Percentiles rank a stretch among this genome's conserved stretches.
phyloP scores from a whole-genome alignment of 1,284 basidiomycete species.

The Vanrija sp. region DNA sequence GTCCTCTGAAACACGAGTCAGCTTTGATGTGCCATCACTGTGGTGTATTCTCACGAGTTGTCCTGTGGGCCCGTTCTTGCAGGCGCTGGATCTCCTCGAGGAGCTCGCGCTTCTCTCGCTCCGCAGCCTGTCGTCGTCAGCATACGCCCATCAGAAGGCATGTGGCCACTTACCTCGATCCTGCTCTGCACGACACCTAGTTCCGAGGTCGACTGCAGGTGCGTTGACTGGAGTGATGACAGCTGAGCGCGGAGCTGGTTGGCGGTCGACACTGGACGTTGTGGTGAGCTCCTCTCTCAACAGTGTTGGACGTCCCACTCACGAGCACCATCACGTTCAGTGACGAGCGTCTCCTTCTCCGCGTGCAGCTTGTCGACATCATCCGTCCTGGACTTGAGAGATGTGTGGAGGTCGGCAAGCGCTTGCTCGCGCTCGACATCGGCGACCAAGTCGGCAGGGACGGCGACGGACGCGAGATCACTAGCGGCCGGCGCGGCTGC shows the following conservation, averaged over 20 bases:
- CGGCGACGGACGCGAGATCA: constrained; percentile 1
- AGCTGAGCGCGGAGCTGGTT: constrained; percentile 41
- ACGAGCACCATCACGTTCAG: constrained; percentile 35
- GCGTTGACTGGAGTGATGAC: constrained; percentile 31
- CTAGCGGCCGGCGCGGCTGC: not conserved
- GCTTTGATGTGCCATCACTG: not conserved
- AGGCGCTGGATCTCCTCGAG: constrained; percentile 39
- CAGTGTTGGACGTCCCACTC: constrained; percentile 5
- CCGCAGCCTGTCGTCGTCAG: constrained; percentile 26
- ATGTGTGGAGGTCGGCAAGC: constrained; percentile 34
- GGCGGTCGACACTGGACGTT: constrained; percentile 27
- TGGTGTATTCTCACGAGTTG: constrained; percentile 21
- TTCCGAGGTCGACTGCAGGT: constrained; percentile 31
- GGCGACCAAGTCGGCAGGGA: constrained; percentile 29
- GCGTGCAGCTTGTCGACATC: constrained; percentile 30
- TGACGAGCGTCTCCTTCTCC: constrained; percentile 26
- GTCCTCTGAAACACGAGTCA: constrained; percentile 31
- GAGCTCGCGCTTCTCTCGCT: constrained; percentile 44
- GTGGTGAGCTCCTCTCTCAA: not conserved
- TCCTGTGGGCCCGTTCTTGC: constrained; percentile 28
- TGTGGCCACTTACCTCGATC: constrained; percentile 24
- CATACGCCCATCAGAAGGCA: not conserved
- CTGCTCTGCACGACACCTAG: constrained; percentile 35
- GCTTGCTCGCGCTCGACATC: constrained; percentile 47
- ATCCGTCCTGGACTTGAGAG: constrained; percentile 29